Conservation (phyloP, 257 asterid genomes). For the Prunella vulgaris region DNA sequence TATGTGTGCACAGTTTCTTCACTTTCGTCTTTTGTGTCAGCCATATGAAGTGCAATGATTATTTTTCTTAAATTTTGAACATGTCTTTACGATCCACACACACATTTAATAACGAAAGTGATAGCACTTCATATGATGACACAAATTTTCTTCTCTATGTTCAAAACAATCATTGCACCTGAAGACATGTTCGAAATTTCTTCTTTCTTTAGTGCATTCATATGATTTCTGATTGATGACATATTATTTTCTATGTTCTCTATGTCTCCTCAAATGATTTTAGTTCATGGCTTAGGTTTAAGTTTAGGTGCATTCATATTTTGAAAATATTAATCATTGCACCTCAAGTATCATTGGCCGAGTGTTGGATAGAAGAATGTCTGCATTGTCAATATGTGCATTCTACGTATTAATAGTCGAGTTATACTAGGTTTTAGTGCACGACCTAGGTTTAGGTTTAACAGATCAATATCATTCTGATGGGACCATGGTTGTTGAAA, state of each 20-base stretch:
- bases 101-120: neutral
- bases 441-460: neutral
- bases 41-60: slow-evolving; percentile 10
- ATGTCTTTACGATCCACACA: neutral
- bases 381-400: neutral
- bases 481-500: no score
- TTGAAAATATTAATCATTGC: no score
- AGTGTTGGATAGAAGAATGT: neutral
- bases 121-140: no score
- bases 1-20: neutral
- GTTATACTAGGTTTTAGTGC: neutral
- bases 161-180: no score
- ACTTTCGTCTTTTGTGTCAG: slow-evolving; percentile 2
- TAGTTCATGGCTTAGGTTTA: no score
- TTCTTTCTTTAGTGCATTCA: no score
- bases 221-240: no score
- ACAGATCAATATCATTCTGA: neutral
- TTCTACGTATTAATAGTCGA: neutral
- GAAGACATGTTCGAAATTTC: no score
- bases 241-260: no score
- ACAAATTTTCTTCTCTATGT: no score
- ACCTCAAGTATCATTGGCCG: neutral
- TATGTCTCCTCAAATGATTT: no score
- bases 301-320: no score
- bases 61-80: neutral